Evolutionary conservation across 2,329 filamentous ascomycete species (phyloP), one percentile per base, ranked within the genome.

Genomic region (Coniochaeta sp.): DNA sequence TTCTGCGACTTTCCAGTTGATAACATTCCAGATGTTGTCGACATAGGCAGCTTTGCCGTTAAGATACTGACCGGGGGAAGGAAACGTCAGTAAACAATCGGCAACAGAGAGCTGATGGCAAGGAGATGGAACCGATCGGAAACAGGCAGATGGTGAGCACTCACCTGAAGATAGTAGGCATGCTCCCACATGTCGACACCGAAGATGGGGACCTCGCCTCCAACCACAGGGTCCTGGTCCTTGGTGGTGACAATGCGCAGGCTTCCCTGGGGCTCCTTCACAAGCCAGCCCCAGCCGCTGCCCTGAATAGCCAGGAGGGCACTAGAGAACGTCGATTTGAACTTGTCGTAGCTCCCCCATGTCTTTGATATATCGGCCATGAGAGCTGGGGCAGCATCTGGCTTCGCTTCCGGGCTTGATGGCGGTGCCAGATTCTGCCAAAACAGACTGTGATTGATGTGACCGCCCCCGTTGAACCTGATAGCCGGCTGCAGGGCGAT

Each of bases 111-210:
- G 24, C 24, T 30, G 24, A 10, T 14, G 22, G 27, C n/a, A n/a
- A 31, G 10, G 38, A 42, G 10, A 30, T 26, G 18, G 10, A 26
- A 12, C 12, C 4, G 20, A 24, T n/a, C n/a, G n/a, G 18, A 7
- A 20, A 38, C 28, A 18, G 40, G 13, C 13, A 8, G 30, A 20
- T 49, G 32, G 12, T n/a, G n/a, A n/a, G n/a, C n/a, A 61, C 71
- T 57, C 55, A 85, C 82, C 76, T 89, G 89, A 16, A 95, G 71
- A 64, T 95, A 95, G 65, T 95, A 95, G 1, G 90, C 90, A 72
- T 95, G 90, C 72, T 95, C 90, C 90, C 89, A 95, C 82, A 95
- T 92, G 66, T 95, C 90, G 2, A 95, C 76, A 0, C 89, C 89
- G 38, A 91, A 76, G 18, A 95, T 71, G 8, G 86, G 85, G n/a